Percentiles rank a stretch among this genome's conserved stretches.
These are phyloP conservation scores for Coemansia asiatica DNA, from an alignment of 192 early-diverging fungal genomes.

Conservation along the genomic window DNA sequence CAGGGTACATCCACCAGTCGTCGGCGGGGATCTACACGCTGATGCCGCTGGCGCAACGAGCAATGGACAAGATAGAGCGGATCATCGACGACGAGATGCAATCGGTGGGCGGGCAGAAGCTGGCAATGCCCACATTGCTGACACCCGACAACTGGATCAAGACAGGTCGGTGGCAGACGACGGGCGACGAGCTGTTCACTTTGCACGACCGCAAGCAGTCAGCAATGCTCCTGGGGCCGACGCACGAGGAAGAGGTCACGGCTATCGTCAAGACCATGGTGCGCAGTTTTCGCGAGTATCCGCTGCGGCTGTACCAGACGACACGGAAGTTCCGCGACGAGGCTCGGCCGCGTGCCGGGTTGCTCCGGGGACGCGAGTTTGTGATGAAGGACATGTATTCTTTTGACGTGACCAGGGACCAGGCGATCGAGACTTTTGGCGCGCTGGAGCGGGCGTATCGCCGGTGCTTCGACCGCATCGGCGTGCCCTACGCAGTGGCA, in stretches of 20 bases:
- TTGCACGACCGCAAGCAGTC: slow-evolving; percentile 74
- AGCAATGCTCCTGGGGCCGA: slow-evolving; percentile 75
- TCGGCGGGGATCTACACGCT: slow-evolving; percentile 81
- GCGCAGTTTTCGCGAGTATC: slow-evolving; percentile 70
- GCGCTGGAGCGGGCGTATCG: slow-evolving; percentile 74
- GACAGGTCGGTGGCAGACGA: slow-evolving; percentile 76
- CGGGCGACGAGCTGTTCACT: slow-evolving; percentile 70
- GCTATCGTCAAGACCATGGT: slow-evolving; percentile 66
- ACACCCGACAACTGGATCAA: slow-evolving; percentile 71
- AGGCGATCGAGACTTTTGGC: slow-evolving; percentile 75
- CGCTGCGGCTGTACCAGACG: slow-evolving; percentile 85
- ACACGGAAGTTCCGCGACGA: slow-evolving; percentile 87
- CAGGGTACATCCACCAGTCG: slow-evolving; percentile 67
- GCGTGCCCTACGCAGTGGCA: slow-evolving; percentile 79
- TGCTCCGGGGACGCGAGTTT: slow-evolving; percentile 87
- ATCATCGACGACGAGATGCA: slow-evolving; percentile 85
- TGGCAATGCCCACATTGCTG: slow-evolving; percentile 70
- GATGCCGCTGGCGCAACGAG: slow-evolving; percentile 77
- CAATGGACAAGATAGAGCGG: slow-evolving; percentile 70
- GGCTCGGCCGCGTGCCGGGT: slow-evolving; percentile 75
- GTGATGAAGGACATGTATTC: slow-evolving; percentile 97
- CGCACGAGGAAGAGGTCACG: slow-evolving; percentile 93
- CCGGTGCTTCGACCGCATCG: slow-evolving; percentile 72
- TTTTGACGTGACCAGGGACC: slow-evolving; percentile 71
- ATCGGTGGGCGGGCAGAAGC: slow-evolving; percentile 70